Percentiles rank a stretch among this genome's conserved stretches.
phyloP scores from a whole-genome alignment of 768 basidiomycete genomes.

The Obba rivulosa region DNA sequence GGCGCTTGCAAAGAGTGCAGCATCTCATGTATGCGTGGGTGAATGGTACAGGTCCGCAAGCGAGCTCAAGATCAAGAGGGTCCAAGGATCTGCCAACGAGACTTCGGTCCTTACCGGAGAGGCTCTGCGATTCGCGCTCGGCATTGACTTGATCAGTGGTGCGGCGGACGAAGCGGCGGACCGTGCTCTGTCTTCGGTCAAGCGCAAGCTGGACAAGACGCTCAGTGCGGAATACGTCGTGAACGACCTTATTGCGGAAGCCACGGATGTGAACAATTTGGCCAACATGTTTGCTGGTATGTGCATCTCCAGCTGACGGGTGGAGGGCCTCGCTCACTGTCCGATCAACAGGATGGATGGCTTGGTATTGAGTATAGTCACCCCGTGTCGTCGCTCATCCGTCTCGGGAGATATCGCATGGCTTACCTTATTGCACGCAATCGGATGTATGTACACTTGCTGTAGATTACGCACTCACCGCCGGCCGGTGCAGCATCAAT shows the following conservation, averaged over 20 bases:
- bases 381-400: slow-evolving; percentile 1
- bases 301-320: no score
- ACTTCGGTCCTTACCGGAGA: slow-evolving; percentile 15
- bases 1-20: neutral
- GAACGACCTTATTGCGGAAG: slow-evolving; percentile 87
- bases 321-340: no score
- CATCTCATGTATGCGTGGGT: neutral
- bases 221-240: slow-evolving; percentile 92
- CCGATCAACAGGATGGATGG: slow-evolving; percentile 38
- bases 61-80: slow-evolving; percentile 65
- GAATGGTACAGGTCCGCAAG: slow-evolving; percentile 59
- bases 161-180: slow-evolving; percentile 84
- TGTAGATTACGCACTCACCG: neutral
- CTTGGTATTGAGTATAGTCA: slow-evolving; percentile 21
- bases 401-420: neutral
- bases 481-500: neutral
- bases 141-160: slow-evolving; percentile 59
- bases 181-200: slow-evolving; percentile 75
- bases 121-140: slow-evolving; percentile 36
- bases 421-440: neutral
- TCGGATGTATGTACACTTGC: no score
- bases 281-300: slow-evolving; percentile 73
- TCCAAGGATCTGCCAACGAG: slow-evolving; percentile 34
- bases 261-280: slow-evolving; percentile 72
- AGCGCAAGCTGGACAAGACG: slow-evolving; percentile 75